A percentile compares a stretch with the other conserved stretches of the same genome.
Conservation (phyloP, 2,329 filamentous ascomycete genomes). For the Clarireedia paspali region DNA sequence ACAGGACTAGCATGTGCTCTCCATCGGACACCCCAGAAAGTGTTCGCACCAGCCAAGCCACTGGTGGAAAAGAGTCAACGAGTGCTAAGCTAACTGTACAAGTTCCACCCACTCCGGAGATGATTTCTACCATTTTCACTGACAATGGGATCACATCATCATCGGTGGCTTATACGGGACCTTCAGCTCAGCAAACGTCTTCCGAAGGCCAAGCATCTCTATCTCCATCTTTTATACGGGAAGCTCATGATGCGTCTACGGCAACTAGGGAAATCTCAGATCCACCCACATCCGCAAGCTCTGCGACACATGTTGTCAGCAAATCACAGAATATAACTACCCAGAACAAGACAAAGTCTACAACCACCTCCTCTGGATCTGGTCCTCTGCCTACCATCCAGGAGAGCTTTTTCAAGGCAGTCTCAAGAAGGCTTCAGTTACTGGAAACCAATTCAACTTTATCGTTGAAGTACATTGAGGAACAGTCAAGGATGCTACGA, state of each 20-base stretch:
- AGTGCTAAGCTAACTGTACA: background rate
- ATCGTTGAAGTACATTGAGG: constrained; percentile 92
- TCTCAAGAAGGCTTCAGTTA: constrained; percentile 85
- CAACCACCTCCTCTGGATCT: constrained; percentile 36
- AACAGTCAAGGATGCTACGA: constrained; percentile 83
- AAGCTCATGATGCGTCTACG: constrained; percentile 4
- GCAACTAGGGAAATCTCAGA: constrained; percentile 9
- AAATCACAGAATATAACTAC: constrained; percentile 18
- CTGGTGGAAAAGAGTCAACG: background rate
- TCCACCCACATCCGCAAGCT: constrained; percentile 5
- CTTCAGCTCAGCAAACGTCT: background rate
- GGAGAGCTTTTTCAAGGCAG: constrained; percentile 95
- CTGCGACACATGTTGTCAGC: constrained; percentile 8
- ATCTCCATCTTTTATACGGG: background rate
- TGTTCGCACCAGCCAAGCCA: background rate
- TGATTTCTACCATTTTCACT: constrained; percentile 4
- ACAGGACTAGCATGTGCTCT: background rate
- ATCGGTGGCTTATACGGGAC: background rate
- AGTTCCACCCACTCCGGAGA: constrained; percentile 4
- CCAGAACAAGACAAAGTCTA: constrained; percentile 22
- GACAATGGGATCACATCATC: constrained; percentile 3
- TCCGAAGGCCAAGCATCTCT: background rate
- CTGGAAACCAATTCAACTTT: constrained; percentile 89
- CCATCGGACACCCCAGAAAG: constrained; percentile 5
- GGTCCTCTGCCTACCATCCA: constrained; percentile 74